phyloP scores from a whole-genome alignment of 176 grass and related monocot genomes.

The Triticum monococcum region DNA sequence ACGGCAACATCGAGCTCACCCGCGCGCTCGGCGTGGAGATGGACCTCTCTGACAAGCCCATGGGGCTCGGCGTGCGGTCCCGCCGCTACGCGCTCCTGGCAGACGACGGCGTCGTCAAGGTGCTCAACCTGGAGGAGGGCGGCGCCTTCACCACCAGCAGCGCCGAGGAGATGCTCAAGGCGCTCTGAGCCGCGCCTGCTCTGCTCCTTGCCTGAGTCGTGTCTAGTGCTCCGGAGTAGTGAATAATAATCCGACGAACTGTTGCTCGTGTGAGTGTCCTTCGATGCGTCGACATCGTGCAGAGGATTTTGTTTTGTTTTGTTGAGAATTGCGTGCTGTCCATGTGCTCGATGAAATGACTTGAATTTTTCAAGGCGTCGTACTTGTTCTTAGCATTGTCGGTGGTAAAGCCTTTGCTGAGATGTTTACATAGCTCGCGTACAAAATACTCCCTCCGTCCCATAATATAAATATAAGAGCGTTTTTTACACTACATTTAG shows the following conservation, averaged over 20 bases:
- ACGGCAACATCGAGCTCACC: constrained; percentile 73
- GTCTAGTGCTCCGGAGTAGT: background rate
- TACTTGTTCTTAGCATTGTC: background rate
- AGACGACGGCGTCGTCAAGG: constrained; percentile 30
- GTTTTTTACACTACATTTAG: no score
- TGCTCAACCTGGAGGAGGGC: constrained; percentile 42
- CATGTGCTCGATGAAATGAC: background rate
- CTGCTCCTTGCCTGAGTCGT: background rate
- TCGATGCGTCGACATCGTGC: background rate
- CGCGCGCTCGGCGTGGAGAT: constrained; percentile 72
- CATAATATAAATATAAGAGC: no score
- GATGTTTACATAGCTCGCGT: background rate
- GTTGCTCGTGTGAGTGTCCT: background rate
- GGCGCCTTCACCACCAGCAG: constrained; percentile 40
- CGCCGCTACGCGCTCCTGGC: constrained; percentile 64
- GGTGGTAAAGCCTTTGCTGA: background rate
- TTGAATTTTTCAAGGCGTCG: background rate
- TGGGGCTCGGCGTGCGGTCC: constrained; percentile 62
- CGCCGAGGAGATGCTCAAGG: constrained; percentile 77
- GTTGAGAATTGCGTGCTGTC: background rate
- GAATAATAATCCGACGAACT: constrained; percentile 3
- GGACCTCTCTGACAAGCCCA: constrained; percentile 73
- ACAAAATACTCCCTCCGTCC: no score
- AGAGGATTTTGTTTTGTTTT: background rate
- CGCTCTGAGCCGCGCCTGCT: constrained; percentile 26